These are phyloP conservation scores for Rhodotorula sp. DNA, from an alignment of 1,284 basidiomycete genomes.

Conservation along the genomic window DNA sequence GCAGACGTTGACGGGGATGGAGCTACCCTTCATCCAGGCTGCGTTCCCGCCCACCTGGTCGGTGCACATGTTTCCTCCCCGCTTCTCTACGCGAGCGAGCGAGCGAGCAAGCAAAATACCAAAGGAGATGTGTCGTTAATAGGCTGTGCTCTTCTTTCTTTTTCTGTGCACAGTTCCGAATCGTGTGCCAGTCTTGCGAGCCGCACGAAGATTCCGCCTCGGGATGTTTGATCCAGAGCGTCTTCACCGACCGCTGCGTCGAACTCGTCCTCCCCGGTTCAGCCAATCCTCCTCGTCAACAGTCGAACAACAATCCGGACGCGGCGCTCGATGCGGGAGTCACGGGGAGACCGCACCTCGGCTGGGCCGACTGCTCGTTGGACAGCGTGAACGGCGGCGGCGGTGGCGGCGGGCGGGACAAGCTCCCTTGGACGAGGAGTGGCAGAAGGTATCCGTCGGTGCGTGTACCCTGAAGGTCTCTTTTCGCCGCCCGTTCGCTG, in stretches of 20 bases:
- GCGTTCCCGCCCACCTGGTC: conserved; percentile 12
- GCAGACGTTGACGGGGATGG: no score
- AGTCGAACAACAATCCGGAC: background rate
- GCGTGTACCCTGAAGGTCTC: background rate
- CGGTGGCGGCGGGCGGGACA: no score
- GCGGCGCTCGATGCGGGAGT: no score
- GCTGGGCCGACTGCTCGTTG: conserved; percentile 18
- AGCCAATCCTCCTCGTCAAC: no score
- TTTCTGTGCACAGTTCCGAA: conserved; percentile 9
- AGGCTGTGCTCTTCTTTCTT: no score
- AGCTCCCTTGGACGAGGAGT: background rate
- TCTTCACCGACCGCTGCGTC: conserved; percentile 7
- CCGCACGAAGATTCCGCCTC: conserved; percentile 15
- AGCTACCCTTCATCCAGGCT: background rate
- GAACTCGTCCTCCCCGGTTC: conserved; percentile 4
- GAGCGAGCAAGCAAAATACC: no score
- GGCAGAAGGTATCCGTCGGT: conserved; percentile 10
- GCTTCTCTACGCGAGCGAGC: no score
- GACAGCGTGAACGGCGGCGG: background rate
- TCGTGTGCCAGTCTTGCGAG: conserved; percentile 13
- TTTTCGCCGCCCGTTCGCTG: no score
- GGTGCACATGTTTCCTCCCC: no score
- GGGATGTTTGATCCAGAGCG: conserved; percentile 12
- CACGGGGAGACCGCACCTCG: background rate
- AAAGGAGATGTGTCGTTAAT: no score